Conservation (phyloP, 768 basidiomycete species). For the Boletus coccyginus region DNA sequence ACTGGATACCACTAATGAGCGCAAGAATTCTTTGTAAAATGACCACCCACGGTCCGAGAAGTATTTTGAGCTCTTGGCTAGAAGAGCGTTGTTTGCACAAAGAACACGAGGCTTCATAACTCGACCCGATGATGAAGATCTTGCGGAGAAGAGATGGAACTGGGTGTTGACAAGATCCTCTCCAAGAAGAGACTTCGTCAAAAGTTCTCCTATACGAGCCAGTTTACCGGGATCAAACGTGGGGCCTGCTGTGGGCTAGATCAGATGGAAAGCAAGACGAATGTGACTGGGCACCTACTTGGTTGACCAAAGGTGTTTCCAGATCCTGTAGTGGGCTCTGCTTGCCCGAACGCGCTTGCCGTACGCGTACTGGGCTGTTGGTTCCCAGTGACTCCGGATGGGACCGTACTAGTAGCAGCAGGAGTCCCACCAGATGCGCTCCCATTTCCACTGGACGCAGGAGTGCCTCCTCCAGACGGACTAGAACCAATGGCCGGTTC, state of each 20-base stretch:
- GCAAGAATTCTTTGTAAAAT: not conserved
- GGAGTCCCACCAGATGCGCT: too few relatives aligned
- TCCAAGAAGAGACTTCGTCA: conserved; percentile 8
- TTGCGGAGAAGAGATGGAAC: conserved; percentile 29
- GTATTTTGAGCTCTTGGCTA: conserved; percentile 27
- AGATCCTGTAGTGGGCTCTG: not conserved
- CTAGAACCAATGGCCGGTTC: too few relatives aligned
- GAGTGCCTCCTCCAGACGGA: too few relatives aligned
- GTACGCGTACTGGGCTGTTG: too few relatives aligned
- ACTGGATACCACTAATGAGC: conserved; percentile 9
- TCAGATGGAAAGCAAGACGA: not conserved
- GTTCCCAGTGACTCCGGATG: too few relatives aligned
- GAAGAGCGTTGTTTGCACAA: conserved; percentile 27
- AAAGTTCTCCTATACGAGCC: conserved; percentile 17
- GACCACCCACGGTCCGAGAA: conserved; percentile 26
- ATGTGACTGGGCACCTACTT: too few relatives aligned
- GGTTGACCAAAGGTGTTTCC: too few relatives aligned
- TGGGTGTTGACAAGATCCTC: conserved; percentile 27
- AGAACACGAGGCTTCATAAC: conserved; percentile 20
- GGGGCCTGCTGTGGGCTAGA: not conserved
- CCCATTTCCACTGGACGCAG: too few relatives aligned
- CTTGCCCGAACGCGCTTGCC: too few relatives aligned
- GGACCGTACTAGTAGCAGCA: too few relatives aligned
- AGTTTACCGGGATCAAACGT: conserved; percentile 2
- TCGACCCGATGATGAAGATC: conserved; percentile 8